Conservation (phyloP, 805 yeast genomes). For the Schizosaccharomyces japonicus region DNA sequence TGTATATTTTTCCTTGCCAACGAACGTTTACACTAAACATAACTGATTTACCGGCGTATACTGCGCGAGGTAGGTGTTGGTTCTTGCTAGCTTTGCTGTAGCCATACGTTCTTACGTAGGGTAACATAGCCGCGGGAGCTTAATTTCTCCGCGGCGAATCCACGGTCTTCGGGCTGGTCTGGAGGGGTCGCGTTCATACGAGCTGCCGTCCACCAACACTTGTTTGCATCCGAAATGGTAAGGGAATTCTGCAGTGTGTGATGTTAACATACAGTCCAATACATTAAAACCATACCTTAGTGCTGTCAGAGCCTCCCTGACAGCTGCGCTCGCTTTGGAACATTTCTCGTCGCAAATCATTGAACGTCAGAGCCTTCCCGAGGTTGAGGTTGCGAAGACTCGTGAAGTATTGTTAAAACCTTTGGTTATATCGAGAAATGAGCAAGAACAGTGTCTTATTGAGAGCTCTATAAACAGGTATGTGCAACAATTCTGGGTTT, state of each 20-base stretch:
- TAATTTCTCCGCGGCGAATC: no score
- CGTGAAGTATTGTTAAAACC: constrained; percentile 73
- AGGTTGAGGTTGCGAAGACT: constrained; percentile 67
- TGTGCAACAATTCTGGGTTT: background rate
- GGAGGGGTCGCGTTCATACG: no score
- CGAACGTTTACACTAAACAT: background rate
- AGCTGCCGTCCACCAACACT: no score
- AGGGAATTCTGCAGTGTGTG: no score
- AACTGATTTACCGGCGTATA: no score
- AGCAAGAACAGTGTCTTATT: constrained; percentile 72
- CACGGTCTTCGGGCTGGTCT: no score
- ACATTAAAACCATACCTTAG: constrained; percentile 83
- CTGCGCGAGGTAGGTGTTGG: no score
- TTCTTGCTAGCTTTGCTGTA: no score
- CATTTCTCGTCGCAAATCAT: constrained; percentile 87
- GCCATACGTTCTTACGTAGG: no score
- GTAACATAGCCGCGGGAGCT: no score
- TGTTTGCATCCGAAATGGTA: no score
- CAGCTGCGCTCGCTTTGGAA: constrained; percentile 78
- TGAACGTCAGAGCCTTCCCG: constrained; percentile 94
- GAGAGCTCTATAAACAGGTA: constrained; percentile 76
- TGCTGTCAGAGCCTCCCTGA: constrained; percentile 78
- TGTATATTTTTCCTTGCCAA: constrained; percentile 31
- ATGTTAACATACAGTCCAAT: constrained; percentile 68
- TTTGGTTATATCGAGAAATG: constrained; percentile 75